Conservation (phyloP, 306 rosid genomes). For the Clitoria ternatea region DNA sequence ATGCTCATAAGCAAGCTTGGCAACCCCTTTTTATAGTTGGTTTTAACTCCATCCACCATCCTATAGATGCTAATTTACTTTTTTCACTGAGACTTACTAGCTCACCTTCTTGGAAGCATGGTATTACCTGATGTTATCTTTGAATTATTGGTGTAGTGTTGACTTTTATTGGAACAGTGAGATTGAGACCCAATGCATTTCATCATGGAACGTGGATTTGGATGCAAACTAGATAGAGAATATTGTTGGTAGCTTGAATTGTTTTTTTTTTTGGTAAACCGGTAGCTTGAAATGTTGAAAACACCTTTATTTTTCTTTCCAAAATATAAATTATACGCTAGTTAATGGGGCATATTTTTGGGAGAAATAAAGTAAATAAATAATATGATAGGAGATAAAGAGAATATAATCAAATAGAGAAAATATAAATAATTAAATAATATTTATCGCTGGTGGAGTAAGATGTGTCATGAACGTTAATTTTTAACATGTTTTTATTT, state of each 20-base stretch:
- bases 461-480: too few relatives aligned
- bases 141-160: not conserved
- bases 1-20: not conserved
- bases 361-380: too few relatives aligned
- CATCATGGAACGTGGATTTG: not conserved
- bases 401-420: too few relatives aligned
- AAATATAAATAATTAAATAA: too few relatives aligned
- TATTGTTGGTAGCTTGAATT: too few relatives aligned
- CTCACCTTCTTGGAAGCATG: constrained; percentile 30
- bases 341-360: too few relatives aligned
- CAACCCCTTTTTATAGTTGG: constrained; percentile 26
- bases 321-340: too few relatives aligned
- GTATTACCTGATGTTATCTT: not conserved
- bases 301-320: not conserved
- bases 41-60: not conserved
- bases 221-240: not conserved
- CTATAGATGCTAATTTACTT: not conserved
- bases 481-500: too few relatives aligned
- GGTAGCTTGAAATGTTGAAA: not conserved
- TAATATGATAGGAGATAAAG: too few relatives aligned
- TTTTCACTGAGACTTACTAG: not conserved
- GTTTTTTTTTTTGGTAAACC: too few relatives aligned
- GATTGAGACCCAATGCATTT: too few relatives aligned
- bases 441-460: too few relatives aligned
- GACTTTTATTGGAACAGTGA: not conserved